Evolutionary conservation across 164 flowering plant genomes (phyloP), one percentile per base, ranked within the genome.

Genomic region (Euptelea pleiosperma): DNA sequence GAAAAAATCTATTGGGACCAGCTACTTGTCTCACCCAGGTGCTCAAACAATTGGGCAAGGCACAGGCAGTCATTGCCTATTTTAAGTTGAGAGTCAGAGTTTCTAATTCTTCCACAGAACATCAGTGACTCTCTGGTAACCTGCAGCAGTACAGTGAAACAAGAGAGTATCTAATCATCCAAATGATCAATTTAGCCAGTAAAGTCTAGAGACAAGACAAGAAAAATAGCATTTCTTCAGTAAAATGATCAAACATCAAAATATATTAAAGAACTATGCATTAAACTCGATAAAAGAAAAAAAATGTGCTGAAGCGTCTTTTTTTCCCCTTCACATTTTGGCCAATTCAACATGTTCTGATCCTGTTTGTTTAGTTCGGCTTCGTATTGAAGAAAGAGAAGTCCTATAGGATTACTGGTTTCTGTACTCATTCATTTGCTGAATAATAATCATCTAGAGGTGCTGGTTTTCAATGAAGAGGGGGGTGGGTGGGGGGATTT

Each of bases 61-160:
- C 24, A 8, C 25, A 37, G 16, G 10, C 24, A 12, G 28, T 19
- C 33, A 21, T 24, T 36, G 24, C 10, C 7, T 59, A 15, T 14
- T 4, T 34, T 12, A 41, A 9, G 26, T 26, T 41, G 4, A 58
- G 58, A 34, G 39, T 31, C 31, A 57, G 30, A 31, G 11, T 8
- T 52, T 26, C 37, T 11, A 19, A 29, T 44, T 40, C 39, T 50
- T 46, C 43, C 11, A 46, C 36, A 25, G 15, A 8, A 57, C 22
- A 59, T 82, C 64, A 88, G 55, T 88, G 87, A 60, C 91, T 85
- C 77, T 88, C 87, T 2, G 89, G 91, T 67, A 88, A 75, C 81
- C 96, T 88, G 84, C 73, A 77, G 51, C 34, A 69, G 55, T 24
- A 66, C 0, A 60, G 30, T 43, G 29, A 67, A 52, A 52, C 34